Conservation (phyloP, 176 grass and related monocot genomes). For the Bonia amplexicaulis region DNA sequence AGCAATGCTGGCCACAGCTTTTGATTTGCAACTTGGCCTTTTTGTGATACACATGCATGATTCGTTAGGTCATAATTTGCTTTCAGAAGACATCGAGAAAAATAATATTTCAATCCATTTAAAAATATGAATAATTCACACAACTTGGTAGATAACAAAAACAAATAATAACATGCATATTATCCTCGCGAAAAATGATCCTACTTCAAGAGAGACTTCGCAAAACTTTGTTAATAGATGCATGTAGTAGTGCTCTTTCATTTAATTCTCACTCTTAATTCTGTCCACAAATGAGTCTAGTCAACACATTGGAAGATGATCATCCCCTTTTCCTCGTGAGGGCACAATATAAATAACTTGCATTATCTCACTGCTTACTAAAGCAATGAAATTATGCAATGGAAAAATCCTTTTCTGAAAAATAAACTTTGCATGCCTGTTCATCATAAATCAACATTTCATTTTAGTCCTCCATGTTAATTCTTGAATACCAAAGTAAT, state of each 20-base stretch:
- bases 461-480: neutral
- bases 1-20: constrained; percentile 30
- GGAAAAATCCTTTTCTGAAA: neutral
- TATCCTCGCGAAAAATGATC: neutral
- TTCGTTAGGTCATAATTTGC: constrained; percentile 5
- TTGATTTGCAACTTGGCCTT: constrained; percentile 14
- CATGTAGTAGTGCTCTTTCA: neutral
- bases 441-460: neutral
- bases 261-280: neutral
- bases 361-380: neutral
- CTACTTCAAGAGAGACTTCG: neutral
- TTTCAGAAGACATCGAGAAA: neutral
- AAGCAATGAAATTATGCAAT: constrained; percentile 4
- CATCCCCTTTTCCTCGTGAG: neutral
- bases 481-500: neutral
- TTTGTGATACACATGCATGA: constrained; percentile 17
- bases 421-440: neutral
- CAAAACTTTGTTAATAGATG: neutral
- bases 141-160: neutral
- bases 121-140: neutral
- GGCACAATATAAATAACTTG: neutral
- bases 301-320: constrained; percentile 1
- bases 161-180: neutral
- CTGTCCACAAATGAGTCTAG: neutral
- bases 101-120: neutral